Percentiles rank a stretch among this genome's conserved stretches.
Conservation (phyloP, 352 stramenopile genomes). For the Phytopythium delawarense region DNA sequence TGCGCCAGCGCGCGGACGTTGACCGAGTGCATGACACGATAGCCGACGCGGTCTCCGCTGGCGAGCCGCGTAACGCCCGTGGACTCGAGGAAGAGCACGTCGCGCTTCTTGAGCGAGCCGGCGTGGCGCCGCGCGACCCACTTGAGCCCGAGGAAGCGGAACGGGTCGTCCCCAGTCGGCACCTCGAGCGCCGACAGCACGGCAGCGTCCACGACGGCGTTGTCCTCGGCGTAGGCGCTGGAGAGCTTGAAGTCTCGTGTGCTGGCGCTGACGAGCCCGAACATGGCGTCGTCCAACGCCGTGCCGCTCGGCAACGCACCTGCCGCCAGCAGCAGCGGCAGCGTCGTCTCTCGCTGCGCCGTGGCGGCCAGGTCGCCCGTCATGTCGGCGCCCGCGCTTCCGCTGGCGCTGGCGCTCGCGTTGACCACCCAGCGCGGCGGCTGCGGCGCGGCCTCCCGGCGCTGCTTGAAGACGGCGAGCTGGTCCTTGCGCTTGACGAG, state of each 20-base stretch:
- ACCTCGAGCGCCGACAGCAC: slow-evolving; percentile 36
- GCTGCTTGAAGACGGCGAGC: slow-evolving; percentile 51
- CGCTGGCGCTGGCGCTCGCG: neutral
- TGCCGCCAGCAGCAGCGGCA: slow-evolving; percentile 39
- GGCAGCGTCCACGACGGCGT: slow-evolving; percentile 32
- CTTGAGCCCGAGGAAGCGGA: slow-evolving; percentile 58
- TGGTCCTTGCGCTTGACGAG: slow-evolving; percentile 60
- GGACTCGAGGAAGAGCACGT: slow-evolving; percentile 57
- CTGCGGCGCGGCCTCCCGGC: slow-evolving; percentile 9
- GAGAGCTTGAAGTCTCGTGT: slow-evolving; percentile 61
- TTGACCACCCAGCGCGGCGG: neutral
- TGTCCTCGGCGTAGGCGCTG: slow-evolving; percentile 34
- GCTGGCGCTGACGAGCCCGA: slow-evolving; percentile 42
- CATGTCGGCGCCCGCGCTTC: neutral
- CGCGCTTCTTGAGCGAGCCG: slow-evolving; percentile 35
- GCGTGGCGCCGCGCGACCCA: slow-evolving; percentile 36
- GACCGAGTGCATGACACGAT: slow-evolving; percentile 62
- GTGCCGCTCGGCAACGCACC: slow-evolving; percentile 36
- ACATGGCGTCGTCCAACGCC: slow-evolving; percentile 54
- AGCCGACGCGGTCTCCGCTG: slow-evolving; percentile 44
- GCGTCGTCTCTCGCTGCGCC: slow-evolving; percentile 18
- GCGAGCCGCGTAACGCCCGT: slow-evolving; percentile 27
- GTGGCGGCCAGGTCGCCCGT: slow-evolving; percentile 7
- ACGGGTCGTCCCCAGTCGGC: slow-evolving; percentile 35
- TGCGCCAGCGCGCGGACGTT: slow-evolving; percentile 45